phyloP scores from a whole-genome alignment of 225 moss, liverwort and hornwort genomes.

The Bryoerythrophyllum caledonicum region DNA sequence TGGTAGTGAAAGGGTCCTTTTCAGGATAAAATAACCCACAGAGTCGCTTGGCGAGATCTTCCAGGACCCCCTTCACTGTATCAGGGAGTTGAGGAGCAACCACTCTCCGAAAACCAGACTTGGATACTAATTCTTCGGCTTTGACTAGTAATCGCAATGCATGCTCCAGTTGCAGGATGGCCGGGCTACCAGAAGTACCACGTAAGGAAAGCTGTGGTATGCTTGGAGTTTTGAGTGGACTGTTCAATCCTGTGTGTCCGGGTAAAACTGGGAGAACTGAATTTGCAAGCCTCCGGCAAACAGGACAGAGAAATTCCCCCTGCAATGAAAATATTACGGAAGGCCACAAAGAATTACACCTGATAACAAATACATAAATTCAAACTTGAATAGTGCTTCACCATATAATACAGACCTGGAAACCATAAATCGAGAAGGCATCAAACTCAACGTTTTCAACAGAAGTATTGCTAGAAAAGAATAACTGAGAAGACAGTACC shows the following conservation, averaged over 20 bases:
- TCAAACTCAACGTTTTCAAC: conserved; percentile 2
- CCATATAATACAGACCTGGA: conserved; percentile 11
- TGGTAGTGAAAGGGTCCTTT: conserved; percentile 57
- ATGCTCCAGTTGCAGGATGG: conserved; percentile 55
- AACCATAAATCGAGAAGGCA: not conserved
- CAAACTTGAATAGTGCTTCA: conserved; percentile 8
- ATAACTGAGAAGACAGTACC: conserved; percentile 44
- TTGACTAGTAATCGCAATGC: conserved; percentile 74
- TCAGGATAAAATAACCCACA: conserved; percentile 77
- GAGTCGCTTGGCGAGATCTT: conserved; percentile 79
- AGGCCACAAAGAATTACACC: not conserved
- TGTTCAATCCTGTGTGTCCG: conserved; percentile 46
- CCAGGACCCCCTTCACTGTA: conserved; percentile 71
- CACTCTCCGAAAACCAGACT: conserved; percentile 76
- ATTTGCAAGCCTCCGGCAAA: conserved; percentile 94
- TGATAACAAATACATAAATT: not conserved
- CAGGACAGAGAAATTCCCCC: conserved; percentile 97
- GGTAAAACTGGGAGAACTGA: conserved; percentile 82
- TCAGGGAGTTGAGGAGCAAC: conserved; percentile 80
- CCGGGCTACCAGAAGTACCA: conserved; percentile 29
- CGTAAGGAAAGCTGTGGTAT: conserved; percentile 42
- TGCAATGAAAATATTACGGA: conserved; percentile 40
- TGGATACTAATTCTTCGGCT: conserved; percentile 78
- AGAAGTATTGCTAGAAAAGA: not conserved
- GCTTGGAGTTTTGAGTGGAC: conserved; percentile 32